Percentiles rank a stretch among this genome's conserved stretches.
These are phyloP conservation scores for Trypanosoma melophagium DNA, from an alignment of 208 protist species.

Conservation along the genomic window DNA sequence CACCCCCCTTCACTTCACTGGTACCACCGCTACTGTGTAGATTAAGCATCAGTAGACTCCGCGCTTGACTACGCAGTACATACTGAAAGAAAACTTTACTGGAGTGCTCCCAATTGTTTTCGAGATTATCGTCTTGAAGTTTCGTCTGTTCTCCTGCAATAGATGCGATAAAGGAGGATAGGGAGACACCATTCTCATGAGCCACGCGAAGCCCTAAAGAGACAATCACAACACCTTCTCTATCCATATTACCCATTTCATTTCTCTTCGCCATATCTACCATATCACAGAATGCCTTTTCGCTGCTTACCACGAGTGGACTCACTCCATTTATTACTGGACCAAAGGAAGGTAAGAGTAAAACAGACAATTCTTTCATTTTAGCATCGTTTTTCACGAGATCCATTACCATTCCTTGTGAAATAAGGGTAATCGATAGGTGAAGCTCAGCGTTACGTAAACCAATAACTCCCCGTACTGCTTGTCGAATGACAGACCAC, in stretches of 20 bases:
- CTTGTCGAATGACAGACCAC: slow-evolving; percentile 35
- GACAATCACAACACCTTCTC: slow-evolving; percentile 30
- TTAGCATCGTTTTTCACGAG: slow-evolving; percentile 23
- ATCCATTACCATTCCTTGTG: slow-evolving; percentile 29
- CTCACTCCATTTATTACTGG: slow-evolving; percentile 26
- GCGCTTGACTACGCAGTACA: neutral
- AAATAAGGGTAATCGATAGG: slow-evolving; percentile 26
- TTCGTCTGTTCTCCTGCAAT: neutral
- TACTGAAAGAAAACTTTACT: neutral
- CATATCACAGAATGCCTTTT: slow-evolving; percentile 21
- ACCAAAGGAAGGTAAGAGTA: slow-evolving; percentile 39
- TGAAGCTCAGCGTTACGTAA: slow-evolving; percentile 19
- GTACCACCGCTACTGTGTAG: too few species aligned
- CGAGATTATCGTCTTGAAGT: neutral
- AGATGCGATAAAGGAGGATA: slow-evolving; percentile 33
- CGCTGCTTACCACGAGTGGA: slow-evolving; percentile 18
- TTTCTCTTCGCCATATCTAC: slow-evolving; percentile 19
- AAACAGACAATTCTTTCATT: slow-evolving; percentile 29
- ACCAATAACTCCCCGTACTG: slow-evolving; percentile 22
- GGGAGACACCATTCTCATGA: slow-evolving; percentile 23
- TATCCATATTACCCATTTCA: slow-evolving; percentile 10
- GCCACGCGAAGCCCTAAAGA: slow-evolving; percentile 32
- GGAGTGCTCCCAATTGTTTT: neutral
- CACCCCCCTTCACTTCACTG: too few species aligned
- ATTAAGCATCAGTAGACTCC: neutral